phyloP scores from a whole-genome alignment of 2,329 filamentous ascomycete genomes.

The Ophiostoma ips region DNA sequence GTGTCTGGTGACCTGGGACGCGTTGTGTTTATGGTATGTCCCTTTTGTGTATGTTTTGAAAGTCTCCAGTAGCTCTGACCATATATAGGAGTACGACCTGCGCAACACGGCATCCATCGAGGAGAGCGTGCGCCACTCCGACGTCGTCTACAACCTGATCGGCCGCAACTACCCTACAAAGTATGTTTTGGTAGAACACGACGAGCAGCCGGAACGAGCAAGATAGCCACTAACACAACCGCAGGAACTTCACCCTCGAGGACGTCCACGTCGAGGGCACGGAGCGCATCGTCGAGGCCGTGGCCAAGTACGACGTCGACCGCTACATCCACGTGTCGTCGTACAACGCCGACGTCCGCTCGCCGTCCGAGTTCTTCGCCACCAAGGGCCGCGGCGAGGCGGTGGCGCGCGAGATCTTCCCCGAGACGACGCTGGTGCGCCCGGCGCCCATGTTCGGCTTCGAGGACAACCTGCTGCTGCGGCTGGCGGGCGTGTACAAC shows the following conservation, averaged over 20 bases:
- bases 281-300: constrained; percentile 82
- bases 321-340: constrained; percentile 94
- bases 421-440: constrained; percentile 91
- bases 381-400: constrained; percentile 81
- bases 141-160: constrained; percentile 93
- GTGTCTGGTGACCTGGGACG: constrained; percentile 87
- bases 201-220: neutral
- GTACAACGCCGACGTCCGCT: constrained; percentile 72
- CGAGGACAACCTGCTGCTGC: constrained; percentile 83
- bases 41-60: too few relatives aligned
- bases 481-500: constrained; percentile 66
- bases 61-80: too few relatives aligned
- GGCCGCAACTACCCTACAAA: constrained; percentile 95
- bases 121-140: constrained; percentile 90
- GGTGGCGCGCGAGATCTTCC: constrained; percentile 77
- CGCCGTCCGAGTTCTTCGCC: constrained; percentile 74
- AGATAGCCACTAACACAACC: neutral
- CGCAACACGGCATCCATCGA: constrained; percentile 92
- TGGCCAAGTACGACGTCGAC: constrained; percentile 95
- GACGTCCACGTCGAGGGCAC: constrained; percentile 90
- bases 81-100: constrained; percentile 78
- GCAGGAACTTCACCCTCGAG: constrained; percentile 78
- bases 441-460: constrained; percentile 90
- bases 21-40: constrained; percentile 67
- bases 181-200: constrained; percentile 29